A percentile compares a stretch with the other conserved stretches of the same genome.
phyloP scores from a whole-genome alignment of 768 basidiomycete species.

The Kwoniella shandongensis region DNA sequence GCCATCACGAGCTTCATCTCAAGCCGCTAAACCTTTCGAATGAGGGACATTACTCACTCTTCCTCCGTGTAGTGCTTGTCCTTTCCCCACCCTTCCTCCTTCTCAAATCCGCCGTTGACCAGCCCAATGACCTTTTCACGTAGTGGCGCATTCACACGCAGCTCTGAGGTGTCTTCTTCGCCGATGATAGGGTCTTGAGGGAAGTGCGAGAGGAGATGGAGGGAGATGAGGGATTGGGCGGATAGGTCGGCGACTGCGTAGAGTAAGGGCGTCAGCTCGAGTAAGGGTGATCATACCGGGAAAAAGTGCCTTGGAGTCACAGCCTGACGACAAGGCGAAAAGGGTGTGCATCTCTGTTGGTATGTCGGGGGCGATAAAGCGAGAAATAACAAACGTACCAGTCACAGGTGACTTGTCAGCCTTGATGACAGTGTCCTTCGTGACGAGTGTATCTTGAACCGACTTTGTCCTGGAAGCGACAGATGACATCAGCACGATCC shows the following conservation, averaged over 20 bases:
- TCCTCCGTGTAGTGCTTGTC: conserved; percentile 35
- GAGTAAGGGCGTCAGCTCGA: background rate
- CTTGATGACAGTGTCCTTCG: conserved; percentile 82
- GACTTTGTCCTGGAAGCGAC: conserved; percentile 61
- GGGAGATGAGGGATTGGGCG: conserved; percentile 86
- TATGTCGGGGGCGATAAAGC: no score
- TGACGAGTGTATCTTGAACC: conserved; percentile 81
- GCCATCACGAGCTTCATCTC: no score
- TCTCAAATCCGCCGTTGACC: conserved; percentile 73
- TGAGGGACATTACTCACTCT: no score
- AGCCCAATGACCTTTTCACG: conserved; percentile 71
- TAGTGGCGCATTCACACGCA: conserved; percentile 62
- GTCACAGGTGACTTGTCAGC: conserved; percentile 91
- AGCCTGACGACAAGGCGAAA: no score
- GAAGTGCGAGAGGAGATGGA: conserved; percentile 73
- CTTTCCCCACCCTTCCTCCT: conserved; percentile 55
- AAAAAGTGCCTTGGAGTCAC: no score
- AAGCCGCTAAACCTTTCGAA: no score
- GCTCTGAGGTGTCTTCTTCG: conserved; percentile 85
- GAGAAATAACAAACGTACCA: conserved; percentile 57
- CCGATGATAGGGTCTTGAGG: conserved; percentile 86
- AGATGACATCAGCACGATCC: background rate
- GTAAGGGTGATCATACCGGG: no score
- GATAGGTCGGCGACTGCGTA: conserved; percentile 83
- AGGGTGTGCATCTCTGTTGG: no score